Evolutionary conservation across 805 yeast species (phyloP).

Genomic region (Yamadazyma insecticola): DNA sequence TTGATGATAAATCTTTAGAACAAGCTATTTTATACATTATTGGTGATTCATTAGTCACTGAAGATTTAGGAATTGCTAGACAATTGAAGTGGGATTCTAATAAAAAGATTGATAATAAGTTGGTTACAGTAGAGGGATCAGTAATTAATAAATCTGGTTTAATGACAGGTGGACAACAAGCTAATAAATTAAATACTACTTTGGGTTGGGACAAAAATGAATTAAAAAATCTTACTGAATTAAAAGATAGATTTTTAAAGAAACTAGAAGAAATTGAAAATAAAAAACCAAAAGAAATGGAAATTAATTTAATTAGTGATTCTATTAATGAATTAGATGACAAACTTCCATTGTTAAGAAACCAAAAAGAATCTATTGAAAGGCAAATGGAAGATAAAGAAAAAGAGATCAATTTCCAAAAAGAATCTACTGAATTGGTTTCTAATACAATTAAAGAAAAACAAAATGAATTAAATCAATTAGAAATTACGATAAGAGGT

Average conservation of each 20-base stretch:
- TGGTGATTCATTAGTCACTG: constrained; percentile 76
- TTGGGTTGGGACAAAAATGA: constrained; percentile 72
- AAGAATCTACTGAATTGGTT: constrained; percentile 11
- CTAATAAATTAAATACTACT: constrained; percentile 32
- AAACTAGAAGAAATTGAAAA: constrained; percentile 47
- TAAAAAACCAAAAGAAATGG: constrained; percentile 48
- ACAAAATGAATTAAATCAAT: constrained; percentile 8
- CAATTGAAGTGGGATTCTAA: constrained; percentile 62
- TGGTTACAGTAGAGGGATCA: constrained; percentile 81
- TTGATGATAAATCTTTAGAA: constrained; percentile 58
- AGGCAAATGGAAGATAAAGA: constrained; percentile 42
- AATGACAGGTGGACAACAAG: constrained; percentile 84
- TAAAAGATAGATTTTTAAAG: constrained; percentile 47
- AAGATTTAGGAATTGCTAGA: constrained; percentile 63
- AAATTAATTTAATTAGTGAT: constrained; percentile 53
- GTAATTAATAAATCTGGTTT: constrained; percentile 80
- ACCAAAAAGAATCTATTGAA: constrained; percentile 38
- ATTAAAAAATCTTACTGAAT: constrained; percentile 46
- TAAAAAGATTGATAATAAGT: constrained; percentile 46
- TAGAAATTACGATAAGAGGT: constrained; percentile 18
- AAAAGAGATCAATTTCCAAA: constrained; percentile 51
- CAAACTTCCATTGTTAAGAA: constrained; percentile 40
- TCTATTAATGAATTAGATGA: constrained; percentile 38
- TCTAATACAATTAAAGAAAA: constrained; percentile 13
- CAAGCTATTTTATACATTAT: constrained; percentile 77